phyloP scores from a whole-genome alignment of 164 flowering plant genomes.

The Platanus orientalis region DNA sequence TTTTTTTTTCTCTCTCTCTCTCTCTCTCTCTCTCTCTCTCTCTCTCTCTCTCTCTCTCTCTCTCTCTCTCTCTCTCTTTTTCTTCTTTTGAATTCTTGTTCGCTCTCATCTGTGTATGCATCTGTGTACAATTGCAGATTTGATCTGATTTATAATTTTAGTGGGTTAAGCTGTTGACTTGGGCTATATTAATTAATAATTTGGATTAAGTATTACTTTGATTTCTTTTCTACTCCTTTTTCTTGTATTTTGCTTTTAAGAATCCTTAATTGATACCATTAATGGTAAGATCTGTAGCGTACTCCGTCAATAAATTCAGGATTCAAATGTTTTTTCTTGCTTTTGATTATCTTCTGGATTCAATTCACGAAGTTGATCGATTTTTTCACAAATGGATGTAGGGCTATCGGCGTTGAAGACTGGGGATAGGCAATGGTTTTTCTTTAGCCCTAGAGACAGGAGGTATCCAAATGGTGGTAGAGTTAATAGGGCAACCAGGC shows the following conservation, averaged over 20 bases:
- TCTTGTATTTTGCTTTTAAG: neutral
- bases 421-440: conserved; percentile 93
- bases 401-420: conserved; percentile 49
- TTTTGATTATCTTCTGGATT: neutral
- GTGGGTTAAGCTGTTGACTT: no score
- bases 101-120: no score
- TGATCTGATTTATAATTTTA: no score
- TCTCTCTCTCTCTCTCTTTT: no score
- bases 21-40: no score
- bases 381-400: conserved; percentile 10
- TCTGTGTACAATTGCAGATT: no score
- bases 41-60: no score
- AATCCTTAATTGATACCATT: neutral
- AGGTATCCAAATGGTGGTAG: conserved; percentile 84
- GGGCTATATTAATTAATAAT: no score
- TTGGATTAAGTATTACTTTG: no score
- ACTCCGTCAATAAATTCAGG: neutral
- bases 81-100: no score
- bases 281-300: neutral
- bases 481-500: conserved; percentile 69
- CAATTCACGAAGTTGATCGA: neutral
- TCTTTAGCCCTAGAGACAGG: conserved; percentile 81
- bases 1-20: no score
- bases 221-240: no score
- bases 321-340: neutral